Percentiles rank a stretch among this genome's conserved stretches.
Conservation (phyloP, 148 eudicot genomes). For the Bassia scoparia region DNA sequence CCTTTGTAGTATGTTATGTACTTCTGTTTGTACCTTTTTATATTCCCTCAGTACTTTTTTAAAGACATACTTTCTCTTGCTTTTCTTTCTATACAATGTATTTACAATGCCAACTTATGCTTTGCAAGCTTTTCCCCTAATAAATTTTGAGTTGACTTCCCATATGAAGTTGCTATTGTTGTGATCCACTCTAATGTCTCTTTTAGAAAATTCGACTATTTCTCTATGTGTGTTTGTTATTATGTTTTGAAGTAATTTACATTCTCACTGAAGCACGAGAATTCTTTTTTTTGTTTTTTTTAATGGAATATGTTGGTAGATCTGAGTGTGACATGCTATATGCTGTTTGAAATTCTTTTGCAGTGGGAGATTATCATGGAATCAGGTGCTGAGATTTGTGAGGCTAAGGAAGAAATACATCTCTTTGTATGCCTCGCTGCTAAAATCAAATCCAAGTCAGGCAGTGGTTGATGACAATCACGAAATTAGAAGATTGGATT, state of each 20-base stretch:
- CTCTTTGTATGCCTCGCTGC: constrained; percentile 76
- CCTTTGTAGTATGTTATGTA: too few relatives aligned
- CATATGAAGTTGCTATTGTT: not conserved
- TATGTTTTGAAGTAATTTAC: too few relatives aligned
- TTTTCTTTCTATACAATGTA: not conserved
- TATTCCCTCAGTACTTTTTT: too few relatives aligned
- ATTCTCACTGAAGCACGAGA: not conserved
- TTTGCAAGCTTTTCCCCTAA: not conserved
- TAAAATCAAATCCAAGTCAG: constrained; percentile 67
- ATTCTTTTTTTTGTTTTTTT: too few relatives aligned
- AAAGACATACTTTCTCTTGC: not conserved
- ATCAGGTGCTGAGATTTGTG: constrained; percentile 76
- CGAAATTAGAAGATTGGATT: constrained; percentile 80
- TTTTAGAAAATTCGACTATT: not conserved
- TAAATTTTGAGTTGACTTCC: not conserved
- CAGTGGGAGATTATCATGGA: constrained; percentile 96
- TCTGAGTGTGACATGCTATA: constrained; percentile 7
- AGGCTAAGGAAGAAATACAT: constrained; percentile 82
- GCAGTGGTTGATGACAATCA: constrained; percentile 61
- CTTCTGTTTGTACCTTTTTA: not conserved
- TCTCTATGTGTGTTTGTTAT: not conserved
- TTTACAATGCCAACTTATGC: not conserved
- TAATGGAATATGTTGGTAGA: too few relatives aligned
- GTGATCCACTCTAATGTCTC: not conserved
- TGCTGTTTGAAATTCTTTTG: constrained; percentile 22